Conservation (phyloP, 164 flowering plant genomes). For the Tetrastigma voinierianum region DNA sequence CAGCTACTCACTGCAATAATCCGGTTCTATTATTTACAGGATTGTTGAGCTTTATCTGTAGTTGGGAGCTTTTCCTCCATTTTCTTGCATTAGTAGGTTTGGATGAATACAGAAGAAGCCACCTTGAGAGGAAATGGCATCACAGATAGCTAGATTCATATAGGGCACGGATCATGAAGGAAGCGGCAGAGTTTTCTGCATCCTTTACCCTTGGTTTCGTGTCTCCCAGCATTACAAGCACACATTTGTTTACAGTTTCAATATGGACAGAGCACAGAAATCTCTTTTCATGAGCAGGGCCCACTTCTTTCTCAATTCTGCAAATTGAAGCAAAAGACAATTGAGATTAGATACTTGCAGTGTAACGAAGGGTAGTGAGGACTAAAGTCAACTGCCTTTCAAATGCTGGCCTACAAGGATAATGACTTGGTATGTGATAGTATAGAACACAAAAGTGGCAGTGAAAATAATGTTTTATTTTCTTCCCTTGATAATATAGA, state of each 20-base stretch:
- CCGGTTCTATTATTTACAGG: too few species aligned
- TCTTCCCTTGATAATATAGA: too few species aligned
- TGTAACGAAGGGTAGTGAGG: background rate
- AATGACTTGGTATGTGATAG: too few species aligned
- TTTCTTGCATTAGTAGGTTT: background rate
- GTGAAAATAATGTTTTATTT: too few species aligned
- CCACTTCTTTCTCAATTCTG: slow-evolving; percentile 51
- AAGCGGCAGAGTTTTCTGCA: slow-evolving; percentile 71
- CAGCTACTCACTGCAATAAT: too few species aligned
- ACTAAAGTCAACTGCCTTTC: background rate
- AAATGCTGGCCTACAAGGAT: too few species aligned
- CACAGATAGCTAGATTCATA: slow-evolving; percentile 14
- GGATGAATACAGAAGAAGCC: background rate
- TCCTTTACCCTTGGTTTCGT: slow-evolving; percentile 42
- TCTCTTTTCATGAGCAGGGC: slow-evolving; percentile 48
- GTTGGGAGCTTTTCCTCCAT: background rate
- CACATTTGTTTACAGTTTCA: slow-evolving; percentile 23
- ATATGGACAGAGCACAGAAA: slow-evolving; percentile 50
- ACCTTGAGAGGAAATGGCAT: background rate
- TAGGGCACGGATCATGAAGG: slow-evolving; percentile 31
- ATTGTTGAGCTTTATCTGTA: too few species aligned
- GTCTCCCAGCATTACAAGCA: slow-evolving; percentile 29
- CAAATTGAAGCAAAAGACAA: slow-evolving; percentile 12
- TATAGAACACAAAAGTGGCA: too few species aligned
- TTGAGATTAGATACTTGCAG: background rate